Base-by-base conservation (phyloP, 1,284 basidiomycete genomes). In the Tylopilus sp. region DNA sequence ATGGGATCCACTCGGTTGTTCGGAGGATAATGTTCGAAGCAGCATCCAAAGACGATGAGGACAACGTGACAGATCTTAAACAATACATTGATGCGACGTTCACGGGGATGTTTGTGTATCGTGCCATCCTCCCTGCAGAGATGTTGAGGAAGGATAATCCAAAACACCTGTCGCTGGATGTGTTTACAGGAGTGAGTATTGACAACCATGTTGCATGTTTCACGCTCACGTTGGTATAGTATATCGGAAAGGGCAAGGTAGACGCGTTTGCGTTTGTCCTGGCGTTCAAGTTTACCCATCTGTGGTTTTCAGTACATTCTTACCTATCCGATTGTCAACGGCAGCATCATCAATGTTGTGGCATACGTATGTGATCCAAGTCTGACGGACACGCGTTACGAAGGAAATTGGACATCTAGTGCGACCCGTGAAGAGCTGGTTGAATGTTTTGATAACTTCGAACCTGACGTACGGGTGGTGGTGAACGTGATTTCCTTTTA, bases 271-370 rank as follows among this genome's bases (percentile, higher is more conserved):
- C 25, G 2, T 15, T 42, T 40, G 2, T 0, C 8, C 13, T 10
- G 10, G 30, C 30, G 2, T 39, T 37, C 26, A 23, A 8, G n/a
- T 30, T 29, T 11, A 28, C 31, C 41, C 16, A 38, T 18, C 12
- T 11, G 4, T 5, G 1, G 1, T 36, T 33, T 3, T 12, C 47
- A 77, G 76, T 69, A 70, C 54, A 30, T 74, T 2, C 65, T 74
- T 1, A 66, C 67, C 4, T 79, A 76, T 59, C 74, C 74, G 0
- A 68, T 78, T 23, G 68, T 69, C 12, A 64, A 69, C 19, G 72
- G 73, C 0, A 60, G 59, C 6, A 46, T 70, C 18, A 61, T 79
- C 54, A 79, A 78, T 36, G 52, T 76, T 16, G 74, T 68, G 6
- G 73, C 68, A 4, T 66, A 70, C 16, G 52, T 63, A 12, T 59